Conservation (phyloP, 163 green algal genomes). For the Chloromonas sp. region DNA sequence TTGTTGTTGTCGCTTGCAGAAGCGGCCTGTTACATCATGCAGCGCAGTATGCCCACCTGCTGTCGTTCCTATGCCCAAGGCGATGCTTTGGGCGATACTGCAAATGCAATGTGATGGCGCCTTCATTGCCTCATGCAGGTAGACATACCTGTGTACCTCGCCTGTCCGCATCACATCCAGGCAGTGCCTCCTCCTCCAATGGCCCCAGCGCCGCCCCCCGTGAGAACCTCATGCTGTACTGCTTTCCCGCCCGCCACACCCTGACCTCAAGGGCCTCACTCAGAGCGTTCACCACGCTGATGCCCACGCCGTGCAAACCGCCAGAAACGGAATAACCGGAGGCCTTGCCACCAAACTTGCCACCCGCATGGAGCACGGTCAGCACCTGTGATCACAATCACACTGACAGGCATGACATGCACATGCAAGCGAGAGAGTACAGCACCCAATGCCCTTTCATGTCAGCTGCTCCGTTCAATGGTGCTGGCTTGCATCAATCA, state of each 20-base stretch:
- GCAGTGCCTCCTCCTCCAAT: neutral
- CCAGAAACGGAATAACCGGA: conserved; percentile 88
- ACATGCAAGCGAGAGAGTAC: neutral
- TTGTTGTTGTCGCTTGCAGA: too few species aligned
- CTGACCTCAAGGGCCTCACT: conserved; percentile 63
- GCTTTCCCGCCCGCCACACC: conserved; percentile 34
- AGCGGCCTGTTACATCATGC: too few species aligned
- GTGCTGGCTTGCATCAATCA: too few species aligned
- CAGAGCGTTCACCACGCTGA: conserved; percentile 96
- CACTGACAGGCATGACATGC: neutral
- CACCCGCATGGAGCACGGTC: conserved; percentile 96
- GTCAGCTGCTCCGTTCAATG: neutral
- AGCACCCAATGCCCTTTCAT: neutral
- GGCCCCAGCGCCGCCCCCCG: neutral
- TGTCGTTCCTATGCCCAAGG: too few species aligned
- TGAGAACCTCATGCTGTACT: neutral
- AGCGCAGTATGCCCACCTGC: too few species aligned
- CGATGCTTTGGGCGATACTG: too few species aligned
- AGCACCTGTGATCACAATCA: conserved; percentile 55
- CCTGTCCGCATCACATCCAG: too few species aligned
- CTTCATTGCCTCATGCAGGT: too few species aligned
- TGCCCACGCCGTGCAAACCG: conserved; percentile 93
- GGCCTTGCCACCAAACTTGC: conserved; percentile 89
- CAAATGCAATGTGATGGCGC: too few species aligned
- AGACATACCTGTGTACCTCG: too few species aligned